These are phyloP conservation scores for Picochlorum sp. DNA, from an alignment of 139 green algal species.

Conservation along the genomic window DNA sequence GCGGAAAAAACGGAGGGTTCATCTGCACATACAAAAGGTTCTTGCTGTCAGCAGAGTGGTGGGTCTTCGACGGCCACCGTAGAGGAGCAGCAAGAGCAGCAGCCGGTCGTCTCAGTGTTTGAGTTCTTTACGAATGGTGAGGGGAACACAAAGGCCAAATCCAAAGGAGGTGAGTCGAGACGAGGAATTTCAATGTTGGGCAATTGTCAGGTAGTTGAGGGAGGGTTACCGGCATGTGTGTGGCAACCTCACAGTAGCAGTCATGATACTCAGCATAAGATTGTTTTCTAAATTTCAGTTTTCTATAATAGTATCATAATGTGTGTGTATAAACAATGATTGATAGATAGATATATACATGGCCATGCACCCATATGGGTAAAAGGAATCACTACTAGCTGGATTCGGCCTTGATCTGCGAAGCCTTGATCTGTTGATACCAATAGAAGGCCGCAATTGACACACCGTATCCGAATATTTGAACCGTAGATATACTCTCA, in stretches of 20 bases:
- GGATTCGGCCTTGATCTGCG: conserved; percentile 11
- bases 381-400: background rate
- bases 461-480: conserved; percentile 55
- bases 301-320: background rate
- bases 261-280: background rate
- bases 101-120: background rate
- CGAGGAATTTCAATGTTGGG: background rate
- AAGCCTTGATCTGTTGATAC: conserved; percentile 71
- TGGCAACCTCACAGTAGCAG: background rate
- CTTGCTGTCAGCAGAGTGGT: too few relatives aligned
- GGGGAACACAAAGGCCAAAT: background rate
- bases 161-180: too few relatives aligned
- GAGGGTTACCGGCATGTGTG: background rate
- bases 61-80: too few relatives aligned
- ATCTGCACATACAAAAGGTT: too few relatives aligned
- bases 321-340: background rate
- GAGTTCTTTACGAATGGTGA: background rate
- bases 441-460: conserved; percentile 53
- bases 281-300: background rate
- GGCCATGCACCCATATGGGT: background rate
- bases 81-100: background rate
- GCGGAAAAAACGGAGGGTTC: too few relatives aligned
- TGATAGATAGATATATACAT: background rate
- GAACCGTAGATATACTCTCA: conserved; percentile 56
- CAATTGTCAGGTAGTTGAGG: background rate